Evolutionary conservation across 768 basidiomycete species (phyloP).

Genomic region (Lepiota subincarnata): DNA sequence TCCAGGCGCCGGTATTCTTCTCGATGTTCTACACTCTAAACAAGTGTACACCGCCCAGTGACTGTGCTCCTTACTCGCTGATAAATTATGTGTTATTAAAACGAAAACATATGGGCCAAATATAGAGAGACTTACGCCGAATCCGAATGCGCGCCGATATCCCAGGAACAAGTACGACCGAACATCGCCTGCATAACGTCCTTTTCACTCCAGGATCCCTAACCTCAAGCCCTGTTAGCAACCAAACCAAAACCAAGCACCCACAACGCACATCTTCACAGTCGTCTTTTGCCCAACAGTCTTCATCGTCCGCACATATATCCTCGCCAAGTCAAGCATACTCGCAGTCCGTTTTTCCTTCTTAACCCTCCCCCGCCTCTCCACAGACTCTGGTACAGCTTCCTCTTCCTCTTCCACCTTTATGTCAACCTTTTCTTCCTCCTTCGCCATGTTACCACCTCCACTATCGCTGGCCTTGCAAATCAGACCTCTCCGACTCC

Average conservation of each 20-base stretch:
- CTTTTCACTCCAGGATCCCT: slow-evolving; percentile 87
- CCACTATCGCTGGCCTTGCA: neutral
- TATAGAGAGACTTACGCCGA: slow-evolving; percentile 42
- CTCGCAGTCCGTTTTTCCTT: neutral
- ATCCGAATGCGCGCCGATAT: slow-evolving; percentile 59
- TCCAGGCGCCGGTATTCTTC: slow-evolving; percentile 64
- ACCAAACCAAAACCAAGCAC: neutral
- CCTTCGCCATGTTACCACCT: neutral
- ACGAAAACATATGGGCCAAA: neutral
- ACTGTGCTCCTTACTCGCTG: slow-evolving; percentile 42
- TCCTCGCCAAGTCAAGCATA: slow-evolving; percentile 52
- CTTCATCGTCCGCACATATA: slow-evolving; percentile 64
- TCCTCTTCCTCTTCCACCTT: neutral
- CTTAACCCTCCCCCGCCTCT: neutral
- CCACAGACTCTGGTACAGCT: neutral
- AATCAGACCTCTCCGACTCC: neutral
- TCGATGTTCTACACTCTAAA: slow-evolving; percentile 48
- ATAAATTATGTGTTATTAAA: neutral
- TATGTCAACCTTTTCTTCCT: neutral
- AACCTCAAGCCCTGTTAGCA: neutral
- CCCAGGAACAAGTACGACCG: slow-evolving; percentile 63
- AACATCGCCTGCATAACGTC: slow-evolving; percentile 69
- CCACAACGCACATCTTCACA: slow-evolving; percentile 60
- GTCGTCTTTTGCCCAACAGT: slow-evolving; percentile 71
- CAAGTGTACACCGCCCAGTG: slow-evolving; percentile 60